Evolutionary conservation across 495 filamentous ascomycete species (phyloP).

Genomic region (Neurospora sp.): DNA sequence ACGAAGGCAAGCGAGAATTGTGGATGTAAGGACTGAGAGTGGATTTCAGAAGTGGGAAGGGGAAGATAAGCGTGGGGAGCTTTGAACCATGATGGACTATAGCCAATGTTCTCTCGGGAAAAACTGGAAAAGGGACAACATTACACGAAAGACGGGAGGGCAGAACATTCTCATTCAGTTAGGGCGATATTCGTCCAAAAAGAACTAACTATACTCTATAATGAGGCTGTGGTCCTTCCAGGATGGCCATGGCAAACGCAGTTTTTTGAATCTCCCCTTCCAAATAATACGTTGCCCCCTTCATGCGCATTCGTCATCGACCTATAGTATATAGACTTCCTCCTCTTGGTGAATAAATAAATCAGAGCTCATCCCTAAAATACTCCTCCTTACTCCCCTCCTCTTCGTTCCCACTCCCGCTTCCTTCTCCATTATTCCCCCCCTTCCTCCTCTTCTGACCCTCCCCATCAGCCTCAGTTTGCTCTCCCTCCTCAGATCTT

Average conservation of each 20-base stretch:
- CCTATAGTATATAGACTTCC: neutral
- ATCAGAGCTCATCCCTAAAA: conserved; percentile 34
- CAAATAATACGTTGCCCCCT: neutral
- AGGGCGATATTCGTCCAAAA: neutral
- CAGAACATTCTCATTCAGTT: no score
- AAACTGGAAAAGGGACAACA: no score
- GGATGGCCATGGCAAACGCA: neutral
- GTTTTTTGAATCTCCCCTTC: neutral
- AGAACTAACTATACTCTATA: neutral
- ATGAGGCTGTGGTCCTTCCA: neutral
- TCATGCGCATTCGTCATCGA: neutral
- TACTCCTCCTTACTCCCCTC: conserved; percentile 37
- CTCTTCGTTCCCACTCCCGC: conserved; percentile 11
- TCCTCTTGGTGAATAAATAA: neutral
- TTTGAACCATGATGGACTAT: no score
- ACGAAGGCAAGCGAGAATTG: no score
- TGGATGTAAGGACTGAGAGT: no score
- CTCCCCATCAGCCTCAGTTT: neutral
- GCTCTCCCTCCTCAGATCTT: neutral
- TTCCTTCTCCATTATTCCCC: neutral
- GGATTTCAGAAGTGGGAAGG: no score
- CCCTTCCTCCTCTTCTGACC: neutral
- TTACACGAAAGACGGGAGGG: no score
- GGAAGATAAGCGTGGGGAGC: no score
- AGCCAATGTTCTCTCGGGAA: no score